Conservation (phyloP, 176 grass and related monocot species). For the Eleusine coracana region DNA sequence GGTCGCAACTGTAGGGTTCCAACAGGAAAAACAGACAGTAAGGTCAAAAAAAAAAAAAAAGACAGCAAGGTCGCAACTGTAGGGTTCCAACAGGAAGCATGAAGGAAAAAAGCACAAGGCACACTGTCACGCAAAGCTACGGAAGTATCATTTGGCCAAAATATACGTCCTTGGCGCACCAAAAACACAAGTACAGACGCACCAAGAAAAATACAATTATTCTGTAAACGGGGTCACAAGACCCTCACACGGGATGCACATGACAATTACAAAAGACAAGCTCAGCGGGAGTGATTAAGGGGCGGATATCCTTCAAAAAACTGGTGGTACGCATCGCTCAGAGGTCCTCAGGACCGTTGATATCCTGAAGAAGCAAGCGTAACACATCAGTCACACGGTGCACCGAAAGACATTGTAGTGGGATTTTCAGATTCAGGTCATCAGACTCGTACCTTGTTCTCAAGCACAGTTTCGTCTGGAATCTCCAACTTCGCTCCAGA, state of each 20-base stretch:
- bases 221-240: conserved; percentile 36
- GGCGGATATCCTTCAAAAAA: conserved; percentile 41
- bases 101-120: not conserved
- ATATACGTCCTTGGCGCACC: conserved; percentile 36
- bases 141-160: conserved; percentile 32
- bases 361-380: conserved; percentile 42
- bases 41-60: too few species aligned
- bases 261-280: conserved; percentile 46
- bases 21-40: too few species aligned
- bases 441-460: conserved; percentile 62
- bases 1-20: not conserved
- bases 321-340: conserved; percentile 36
- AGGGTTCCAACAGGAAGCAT: not conserved
- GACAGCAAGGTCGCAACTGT: not conserved
- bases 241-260: conserved; percentile 36
- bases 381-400: not conserved
- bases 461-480: conserved; percentile 65
- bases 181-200: conserved; percentile 47
- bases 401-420: not conserved
- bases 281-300: conserved; percentile 28
- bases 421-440: not conserved
- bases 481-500: conserved; percentile 73
- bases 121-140: not conserved
- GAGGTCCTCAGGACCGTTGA: conserved; percentile 67
- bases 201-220: conserved; percentile 52